Base-by-base conservation (phyloP, 192 early-diverging fungal species). In the Coemansia sp. region DNA sequence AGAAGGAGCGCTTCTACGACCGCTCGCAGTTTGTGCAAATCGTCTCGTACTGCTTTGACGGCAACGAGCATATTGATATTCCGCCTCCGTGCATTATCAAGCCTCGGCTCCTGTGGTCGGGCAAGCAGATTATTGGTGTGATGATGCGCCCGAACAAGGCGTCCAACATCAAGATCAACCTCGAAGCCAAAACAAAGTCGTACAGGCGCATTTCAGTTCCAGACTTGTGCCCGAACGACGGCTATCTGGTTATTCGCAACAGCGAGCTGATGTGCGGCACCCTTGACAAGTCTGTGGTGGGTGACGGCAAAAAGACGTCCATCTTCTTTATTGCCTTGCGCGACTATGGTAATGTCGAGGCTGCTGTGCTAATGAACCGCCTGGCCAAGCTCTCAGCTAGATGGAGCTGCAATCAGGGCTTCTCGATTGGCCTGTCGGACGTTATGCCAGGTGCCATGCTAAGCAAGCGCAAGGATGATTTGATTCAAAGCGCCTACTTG, bases 351-450 rank as follows among this genome's bases (percentile, higher is more conserved):
- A 80, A 90, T 4, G 78, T 82, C 17, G 90, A 88, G 56, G 93
- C 95, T 0, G 93, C 94, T 3, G 87, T 88, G 23, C 87, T 91
- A 64, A 98, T 99, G 96, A 99, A 97, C 80, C 81, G 93, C 31
- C 72, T 97, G 52, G 93, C 95, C 26, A 97, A 96, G 79, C 84
- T 96, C 26, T 94, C 92, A 31, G 94, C 95, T 5, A 77, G 94
- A 36, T 98, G 92, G 91, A 79, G 95, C 23, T 89, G 90, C 80
- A 88, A 96, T 69, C 87, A 89, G 58, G 98, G 98, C 46, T 98
- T 99, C 72, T 97, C 95, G 4, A 98, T 99, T 59, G 98, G 98
- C 49, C 94, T 99, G 47, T 91, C 93, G 60, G 98, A 99, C 84
- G 96, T 99, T 21, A 92, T 88, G 56, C 94, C 98, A 3, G 91